Evolutionary conservation across 306 rosid species (phyloP), one percentile per base, ranked within the genome.

Genomic region (Argentina anserina): DNA sequence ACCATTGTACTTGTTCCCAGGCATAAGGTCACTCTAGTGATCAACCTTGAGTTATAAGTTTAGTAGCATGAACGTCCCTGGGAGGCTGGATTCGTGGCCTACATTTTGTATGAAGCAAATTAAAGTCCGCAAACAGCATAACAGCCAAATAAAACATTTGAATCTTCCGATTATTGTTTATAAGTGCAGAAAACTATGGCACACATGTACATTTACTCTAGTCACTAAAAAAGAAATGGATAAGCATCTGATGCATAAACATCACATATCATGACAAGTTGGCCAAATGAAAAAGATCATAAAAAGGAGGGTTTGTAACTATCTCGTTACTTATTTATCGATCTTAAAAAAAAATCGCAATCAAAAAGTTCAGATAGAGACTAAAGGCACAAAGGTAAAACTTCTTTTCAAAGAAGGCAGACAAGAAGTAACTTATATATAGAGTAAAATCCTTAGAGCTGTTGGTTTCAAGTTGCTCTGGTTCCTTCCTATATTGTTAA

Each of bases 21-120:
- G 85, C 90, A 87, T 94, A 53, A 41, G 96, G 70, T 85, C 97
- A 63, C 87, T 87, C 81, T 79, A 80, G 53, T 84, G 81, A 72
- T 84, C 70, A 84, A 76, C 86, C 85, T 67, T 71, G 68, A 45
- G 69, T 72, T 73, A 80, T 75, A 82, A 75, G 73, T 77, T 56
- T 61, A 29, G 50, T 60, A 80, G 75, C 63, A 87, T 80, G 29
- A 59, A 65, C 43, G 66, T 34, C 73, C 75, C 77, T 75, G 40
- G 71, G 37, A 28, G 39, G 65, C 39, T 29, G 65, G 21, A 65
- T 47, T 71, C 59, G 69, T 67, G 72, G 66, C 91, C 96, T 90
- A 84, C 89, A 88, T 81, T 84, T 62, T 65, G 63, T 70, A 52
- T 62, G 25, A 79, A 36, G 58, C 40, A 60, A 60, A 66, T 60